phyloP scores from a whole-genome alignment of 257 asterid species.

The Gynochthodes officinalis region DNA sequence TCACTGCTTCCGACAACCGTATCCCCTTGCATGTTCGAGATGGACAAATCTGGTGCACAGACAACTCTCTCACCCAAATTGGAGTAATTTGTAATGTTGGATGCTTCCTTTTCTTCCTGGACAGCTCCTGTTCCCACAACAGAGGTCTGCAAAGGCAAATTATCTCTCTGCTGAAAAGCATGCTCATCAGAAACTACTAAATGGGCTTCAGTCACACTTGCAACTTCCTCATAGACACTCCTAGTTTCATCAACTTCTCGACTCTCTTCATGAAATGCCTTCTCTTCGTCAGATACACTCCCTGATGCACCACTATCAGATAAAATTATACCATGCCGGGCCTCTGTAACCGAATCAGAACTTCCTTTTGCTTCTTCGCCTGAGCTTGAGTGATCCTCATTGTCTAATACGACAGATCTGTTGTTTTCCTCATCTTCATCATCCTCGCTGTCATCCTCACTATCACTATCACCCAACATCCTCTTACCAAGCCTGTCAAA shows the following conservation, averaged over 20 bases:
- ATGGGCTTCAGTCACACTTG: slow-evolving; percentile 13
- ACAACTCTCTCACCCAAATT: slow-evolving; percentile 23
- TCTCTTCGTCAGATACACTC: slow-evolving; percentile 57
- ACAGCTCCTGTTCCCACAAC: slow-evolving; percentile 15
- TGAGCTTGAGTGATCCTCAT: slow-evolving; percentile 52
- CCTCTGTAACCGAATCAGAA: slow-evolving; percentile 42
- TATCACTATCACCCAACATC: slow-evolving; percentile 60
- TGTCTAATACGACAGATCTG: slow-evolving; percentile 54
- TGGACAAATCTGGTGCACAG: slow-evolving; percentile 21
- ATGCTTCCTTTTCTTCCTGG: slow-evolving; percentile 19
- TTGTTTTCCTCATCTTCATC: slow-evolving; percentile 47
- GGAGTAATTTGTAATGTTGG: slow-evolving; percentile 24
- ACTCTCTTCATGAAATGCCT: slow-evolving; percentile 30
- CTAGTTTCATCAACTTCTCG: slow-evolving; percentile 21
- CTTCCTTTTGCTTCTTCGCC: slow-evolving; percentile 55
- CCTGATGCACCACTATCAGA: slow-evolving; percentile 37
- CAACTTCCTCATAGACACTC: slow-evolving; percentile 17
- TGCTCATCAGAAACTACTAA: slow-evolving; percentile 27
- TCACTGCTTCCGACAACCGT: slow-evolving; percentile 21
- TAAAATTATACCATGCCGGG: slow-evolving; percentile 24
- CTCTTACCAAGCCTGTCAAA: slow-evolving; percentile 75
- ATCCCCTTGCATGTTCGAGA: slow-evolving; percentile 31
- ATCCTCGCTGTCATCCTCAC: slow-evolving; percentile 42
- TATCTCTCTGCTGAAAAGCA: slow-evolving; percentile 19
- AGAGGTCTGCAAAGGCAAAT: slow-evolving; percentile 10